phyloP scores from a whole-genome alignment of 768 basidiomycete genomes.

The Pleurotus citrinopileatus region DNA sequence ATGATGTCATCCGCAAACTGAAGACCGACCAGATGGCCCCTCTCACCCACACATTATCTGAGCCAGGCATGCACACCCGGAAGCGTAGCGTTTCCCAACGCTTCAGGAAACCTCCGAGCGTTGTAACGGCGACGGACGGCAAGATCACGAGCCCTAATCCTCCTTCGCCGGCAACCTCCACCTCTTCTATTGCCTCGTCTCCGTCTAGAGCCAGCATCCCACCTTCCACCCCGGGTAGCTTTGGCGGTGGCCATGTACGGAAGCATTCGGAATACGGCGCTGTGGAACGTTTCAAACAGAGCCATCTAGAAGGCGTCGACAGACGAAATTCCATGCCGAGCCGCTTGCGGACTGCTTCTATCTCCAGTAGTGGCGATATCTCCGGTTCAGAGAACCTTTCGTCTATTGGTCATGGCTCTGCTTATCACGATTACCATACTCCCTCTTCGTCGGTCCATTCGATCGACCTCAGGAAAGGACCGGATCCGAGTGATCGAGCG shows the following conservation, averaged over 20 bases:
- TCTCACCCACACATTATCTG: slow-evolving; percentile 68
- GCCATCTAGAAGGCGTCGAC: slow-evolving; percentile 72
- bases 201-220: slow-evolving; percentile 74
- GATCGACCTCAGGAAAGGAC: slow-evolving; percentile 72
- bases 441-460: slow-evolving; percentile 86
- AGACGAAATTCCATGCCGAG: slow-evolving; percentile 85
- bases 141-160: slow-evolving; percentile 69
- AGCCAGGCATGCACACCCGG: slow-evolving; percentile 60
- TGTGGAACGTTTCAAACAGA: slow-evolving; percentile 84
- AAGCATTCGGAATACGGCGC: slow-evolving; percentile 91
- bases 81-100: slow-evolving; percentile 81
- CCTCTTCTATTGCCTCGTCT: slow-evolving; percentile 87
- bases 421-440: slow-evolving; percentile 58
- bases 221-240: slow-evolving; percentile 69
- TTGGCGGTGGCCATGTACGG: slow-evolving; percentile 55
- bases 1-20: slow-evolving; percentile 95
- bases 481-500: slow-evolving; percentile 81
- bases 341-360: slow-evolving; percentile 81
- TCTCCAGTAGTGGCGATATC: slow-evolving; percentile 78
- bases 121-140: slow-evolving; percentile 67
- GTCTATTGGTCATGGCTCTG: slow-evolving; percentile 48
- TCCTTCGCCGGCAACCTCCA: slow-evolving; percentile 89
- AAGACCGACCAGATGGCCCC: slow-evolving; percentile 88
- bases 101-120: slow-evolving; percentile 78
- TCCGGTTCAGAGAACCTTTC: slow-evolving; percentile 78